Percentiles rank a stretch among this genome's conserved stretches.
Evolutionary conservation across 495 filamentous ascomycete genomes (phyloP).

Genomic region (Hypomontagnella monticulosa): DNA sequence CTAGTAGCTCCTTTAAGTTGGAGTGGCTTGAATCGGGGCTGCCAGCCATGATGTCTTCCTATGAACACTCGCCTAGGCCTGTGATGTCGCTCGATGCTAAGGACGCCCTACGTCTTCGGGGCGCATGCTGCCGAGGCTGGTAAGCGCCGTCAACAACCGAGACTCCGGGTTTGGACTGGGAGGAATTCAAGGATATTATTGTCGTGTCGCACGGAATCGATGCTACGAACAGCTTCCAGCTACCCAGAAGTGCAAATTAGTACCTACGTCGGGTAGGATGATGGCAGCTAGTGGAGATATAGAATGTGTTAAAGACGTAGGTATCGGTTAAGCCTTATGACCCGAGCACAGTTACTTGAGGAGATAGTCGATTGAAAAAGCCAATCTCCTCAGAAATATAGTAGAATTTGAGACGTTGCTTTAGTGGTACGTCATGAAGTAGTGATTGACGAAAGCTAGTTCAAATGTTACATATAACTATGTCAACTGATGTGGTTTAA

Average conservation of each 20-base stretch:
- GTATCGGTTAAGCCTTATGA: background rate
- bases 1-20: conserved; percentile 30
- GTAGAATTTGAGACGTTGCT: conserved; percentile 9
- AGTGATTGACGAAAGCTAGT: conserved; percentile 13
- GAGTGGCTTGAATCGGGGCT: conserved; percentile 36
- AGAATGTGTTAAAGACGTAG: conserved; percentile 4
- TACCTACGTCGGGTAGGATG: background rate
- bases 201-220: conserved; percentile 14
- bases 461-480: too few species aligned
- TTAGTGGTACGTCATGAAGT: conserved; percentile 7
- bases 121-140: conserved; percentile 33
- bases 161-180: background rate
- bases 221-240: conserved; percentile 7
- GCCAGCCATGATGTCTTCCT: conserved; percentile 33
- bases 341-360: background rate
- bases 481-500: conserved; percentile 20
- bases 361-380: conserved; percentile 9
- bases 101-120: conserved; percentile 17
- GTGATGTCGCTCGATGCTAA: conserved; percentile 25
- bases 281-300: background rate
- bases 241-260: conserved; percentile 2
- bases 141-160: conserved; percentile 10
- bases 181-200: background rate
- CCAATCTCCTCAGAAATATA: background rate
- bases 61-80: conserved; percentile 7